A percentile compares a stretch with the other conserved stretches of the same genome.
Evolutionary conservation across 1,284 basidiomycete species (phyloP).

Genomic region (Tilletia walkeri): DNA sequence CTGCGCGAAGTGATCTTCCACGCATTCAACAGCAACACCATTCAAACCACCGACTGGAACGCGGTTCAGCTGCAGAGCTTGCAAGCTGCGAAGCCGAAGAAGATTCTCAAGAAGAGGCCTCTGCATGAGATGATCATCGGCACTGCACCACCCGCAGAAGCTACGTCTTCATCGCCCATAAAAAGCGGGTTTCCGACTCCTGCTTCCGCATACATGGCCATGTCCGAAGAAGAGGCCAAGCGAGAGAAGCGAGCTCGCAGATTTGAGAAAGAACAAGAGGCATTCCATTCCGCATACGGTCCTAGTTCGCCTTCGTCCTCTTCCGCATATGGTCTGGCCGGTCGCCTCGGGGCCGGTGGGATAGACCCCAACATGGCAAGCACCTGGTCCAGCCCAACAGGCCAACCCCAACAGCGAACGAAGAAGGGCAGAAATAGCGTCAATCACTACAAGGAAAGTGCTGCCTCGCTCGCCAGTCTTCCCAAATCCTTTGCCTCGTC

Average conservation of each 20-base stretch:
- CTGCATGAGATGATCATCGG: conserved; percentile 8
- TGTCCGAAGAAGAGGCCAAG: conserved; percentile 38
- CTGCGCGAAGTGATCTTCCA: conserved; percentile 57
- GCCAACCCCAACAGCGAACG: not conserved
- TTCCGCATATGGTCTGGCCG: not conserved
- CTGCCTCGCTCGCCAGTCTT: conserved; percentile 28
- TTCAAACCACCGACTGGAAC: conserved; percentile 86
- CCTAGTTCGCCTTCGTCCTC: not conserved
- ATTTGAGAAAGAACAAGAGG: conserved; percentile 50
- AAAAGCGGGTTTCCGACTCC: not conserved
- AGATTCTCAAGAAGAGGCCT: conserved; percentile 32
- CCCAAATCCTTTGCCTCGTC: conserved; percentile 40
- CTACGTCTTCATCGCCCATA: not conserved
- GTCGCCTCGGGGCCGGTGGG: not conserved
- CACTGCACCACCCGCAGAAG: not conserved
- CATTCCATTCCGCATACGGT: conserved; percentile 25
- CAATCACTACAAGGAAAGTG: not conserved
- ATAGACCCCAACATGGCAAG: not conserved
- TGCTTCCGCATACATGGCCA: conserved; percentile 18
- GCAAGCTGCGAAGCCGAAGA: conserved; percentile 29
- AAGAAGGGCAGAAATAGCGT: conserved; percentile 6
- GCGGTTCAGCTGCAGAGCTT: conserved; percentile 76
- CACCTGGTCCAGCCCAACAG: not conserved
- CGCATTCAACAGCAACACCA: conserved; percentile 64
- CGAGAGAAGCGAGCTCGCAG: conserved; percentile 51